These are phyloP conservation scores for Lasiosphaeria miniovina DNA, from an alignment of 495 filamentous ascomycete species.

Conservation along the genomic window DNA sequence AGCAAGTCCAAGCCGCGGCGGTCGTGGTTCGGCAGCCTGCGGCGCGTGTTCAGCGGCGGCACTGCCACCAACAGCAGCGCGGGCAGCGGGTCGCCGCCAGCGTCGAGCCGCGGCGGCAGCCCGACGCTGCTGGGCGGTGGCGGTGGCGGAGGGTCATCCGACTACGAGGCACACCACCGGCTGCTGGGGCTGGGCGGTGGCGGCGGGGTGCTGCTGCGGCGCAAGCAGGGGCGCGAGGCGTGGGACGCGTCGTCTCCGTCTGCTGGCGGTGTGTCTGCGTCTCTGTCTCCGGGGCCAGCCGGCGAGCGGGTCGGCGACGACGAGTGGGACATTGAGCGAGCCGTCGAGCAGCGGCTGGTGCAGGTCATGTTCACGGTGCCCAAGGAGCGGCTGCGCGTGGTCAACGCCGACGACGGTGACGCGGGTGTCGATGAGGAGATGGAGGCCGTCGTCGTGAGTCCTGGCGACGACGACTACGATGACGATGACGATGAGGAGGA, in stretches of 20 bases:
- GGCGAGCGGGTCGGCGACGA: slow-evolving; percentile 25
- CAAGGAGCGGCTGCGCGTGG: slow-evolving; percentile 76
- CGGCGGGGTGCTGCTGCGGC: slow-evolving; percentile 31
- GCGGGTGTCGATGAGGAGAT: slow-evolving; percentile 7
- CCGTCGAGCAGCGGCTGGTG: slow-evolving; percentile 73
- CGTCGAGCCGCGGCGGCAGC: slow-evolving; percentile 19
- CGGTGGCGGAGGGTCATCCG: slow-evolving; percentile 4
- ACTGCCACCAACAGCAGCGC: not conserved
- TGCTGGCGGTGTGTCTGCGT: not conserved
- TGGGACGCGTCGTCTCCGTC: slow-evolving; percentile 28
- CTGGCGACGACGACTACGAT: slow-evolving; percentile 11
- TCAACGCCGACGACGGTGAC: slow-evolving; percentile 61
- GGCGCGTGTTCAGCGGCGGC: slow-evolving; percentile 40
- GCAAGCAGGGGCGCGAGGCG: slow-evolving; percentile 42
- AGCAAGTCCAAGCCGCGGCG: slow-evolving; percentile 43
- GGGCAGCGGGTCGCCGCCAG: slow-evolving; percentile 10
- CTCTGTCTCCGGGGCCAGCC: not conserved
- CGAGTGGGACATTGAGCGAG: slow-evolving; percentile 89
- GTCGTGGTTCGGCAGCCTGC: slow-evolving; percentile 50
- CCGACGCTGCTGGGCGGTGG: slow-evolving; percentile 26
- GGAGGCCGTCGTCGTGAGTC: slow-evolving; percentile 8
- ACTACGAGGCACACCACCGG: slow-evolving; percentile 27
- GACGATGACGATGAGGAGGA: not conserved
- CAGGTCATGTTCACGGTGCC: slow-evolving; percentile 95
- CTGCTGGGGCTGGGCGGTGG: slow-evolving; percentile 22